A percentile compares a stretch with the other conserved stretches of the same genome.
These are phyloP conservation scores for Tylopilus rubrobrunneus DNA, from an alignment of 768 basidiomycete genomes.

Conservation along the genomic window DNA sequence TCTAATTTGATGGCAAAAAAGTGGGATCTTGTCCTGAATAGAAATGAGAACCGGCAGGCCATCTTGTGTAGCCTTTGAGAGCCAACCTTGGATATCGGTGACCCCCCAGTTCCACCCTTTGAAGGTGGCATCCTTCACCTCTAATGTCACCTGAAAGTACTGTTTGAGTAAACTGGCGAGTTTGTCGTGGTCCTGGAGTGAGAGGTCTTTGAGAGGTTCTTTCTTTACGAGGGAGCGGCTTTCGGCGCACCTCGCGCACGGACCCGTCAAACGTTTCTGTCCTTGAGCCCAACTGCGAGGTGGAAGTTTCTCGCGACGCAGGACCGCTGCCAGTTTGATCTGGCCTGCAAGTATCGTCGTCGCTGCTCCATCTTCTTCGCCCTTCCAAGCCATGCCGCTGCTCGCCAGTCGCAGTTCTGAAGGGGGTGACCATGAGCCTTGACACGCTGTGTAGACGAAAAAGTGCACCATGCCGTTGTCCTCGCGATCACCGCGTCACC, in stretches of 20 bases:
- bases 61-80: background rate
- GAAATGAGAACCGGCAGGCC: background rate
- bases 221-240: background rate
- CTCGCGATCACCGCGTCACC: no score
- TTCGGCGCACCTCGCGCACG: constrained; percentile 63
- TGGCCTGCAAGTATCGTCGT: no score
- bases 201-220: background rate
- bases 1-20: constrained; percentile 84
- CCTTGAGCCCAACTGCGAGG: constrained; percentile 70
- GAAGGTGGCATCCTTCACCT: constrained; percentile 82
- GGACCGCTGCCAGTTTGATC: no score
- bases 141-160: constrained; percentile 81
- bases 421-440: no score
- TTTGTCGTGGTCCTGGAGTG: constrained; percentile 82
- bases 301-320: no score
- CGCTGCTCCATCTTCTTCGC: no score
- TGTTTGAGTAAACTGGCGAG: constrained; percentile 78
- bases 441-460: no score
- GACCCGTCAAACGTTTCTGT: constrained; percentile 92
- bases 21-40: constrained; percentile 80
- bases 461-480: no score
- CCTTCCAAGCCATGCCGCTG: no score
- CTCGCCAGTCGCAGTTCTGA: no score
- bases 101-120: constrained; percentile 99
- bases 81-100: constrained; percentile 85